These are phyloP conservation scores for Bolboschoenus planiculmis DNA, from an alignment of 176 grass and related monocot species.

Conservation along the genomic window DNA sequence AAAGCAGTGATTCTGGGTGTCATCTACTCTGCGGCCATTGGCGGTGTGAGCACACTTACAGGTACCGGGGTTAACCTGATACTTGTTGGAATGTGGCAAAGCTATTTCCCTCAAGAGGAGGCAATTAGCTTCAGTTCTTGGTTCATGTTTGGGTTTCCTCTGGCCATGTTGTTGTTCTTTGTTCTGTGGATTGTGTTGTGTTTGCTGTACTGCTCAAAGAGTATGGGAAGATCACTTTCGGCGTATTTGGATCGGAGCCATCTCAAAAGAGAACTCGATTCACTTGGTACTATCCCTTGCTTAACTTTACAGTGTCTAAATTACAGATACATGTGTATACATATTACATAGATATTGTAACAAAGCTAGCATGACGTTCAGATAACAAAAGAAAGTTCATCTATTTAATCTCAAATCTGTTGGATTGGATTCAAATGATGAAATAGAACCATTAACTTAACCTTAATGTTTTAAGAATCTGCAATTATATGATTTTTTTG, in stretches of 20 bases:
- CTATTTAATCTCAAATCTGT: not conserved
- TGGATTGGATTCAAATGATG: not conserved
- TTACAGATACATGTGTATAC: not conserved
- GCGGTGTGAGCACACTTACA: slow-evolving; percentile 60
- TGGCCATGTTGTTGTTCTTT: slow-evolving; percentile 60
- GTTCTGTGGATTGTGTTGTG: slow-evolving; percentile 55
- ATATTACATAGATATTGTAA: not conserved
- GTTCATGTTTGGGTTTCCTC: slow-evolving; percentile 72
- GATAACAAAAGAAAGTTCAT: not conserved
- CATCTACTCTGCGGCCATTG: slow-evolving; percentile 55
- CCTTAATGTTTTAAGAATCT: not conserved
- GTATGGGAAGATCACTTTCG: slow-evolving; percentile 45
- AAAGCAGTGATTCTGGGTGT: slow-evolving; percentile 83
- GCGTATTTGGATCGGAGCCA: slow-evolving; percentile 70
- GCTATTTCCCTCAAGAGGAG: slow-evolving; percentile 61
- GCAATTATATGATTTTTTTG: not conserved
- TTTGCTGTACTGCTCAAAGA: slow-evolving; percentile 59
- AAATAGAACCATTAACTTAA: not conserved
- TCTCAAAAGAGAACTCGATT: slow-evolving; percentile 65
- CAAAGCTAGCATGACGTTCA: not conserved
- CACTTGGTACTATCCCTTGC: slow-evolving; percentile 37
- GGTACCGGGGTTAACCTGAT: slow-evolving; percentile 93
- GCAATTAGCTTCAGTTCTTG: slow-evolving; percentile 82
- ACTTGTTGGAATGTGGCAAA: slow-evolving; percentile 75
- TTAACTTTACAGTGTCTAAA: not conserved